These are phyloP conservation scores for Xylaria flabelliformis DNA, from an alignment of 495 filamentous ascomycete species.

Conservation along the genomic window DNA sequence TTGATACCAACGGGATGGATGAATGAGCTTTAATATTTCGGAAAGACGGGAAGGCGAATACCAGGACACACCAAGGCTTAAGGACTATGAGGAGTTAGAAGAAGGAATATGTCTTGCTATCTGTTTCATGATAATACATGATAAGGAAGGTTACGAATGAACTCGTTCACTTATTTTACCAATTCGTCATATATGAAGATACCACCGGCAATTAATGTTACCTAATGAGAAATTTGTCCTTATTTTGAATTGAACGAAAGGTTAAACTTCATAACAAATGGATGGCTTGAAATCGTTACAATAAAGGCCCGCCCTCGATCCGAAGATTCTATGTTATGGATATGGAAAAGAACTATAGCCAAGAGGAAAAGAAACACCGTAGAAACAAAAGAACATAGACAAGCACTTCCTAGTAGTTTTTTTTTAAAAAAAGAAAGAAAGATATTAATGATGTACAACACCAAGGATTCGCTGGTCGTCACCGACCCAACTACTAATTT, in stretches of 20 bases:
- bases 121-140: background rate
- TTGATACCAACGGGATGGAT: background rate
- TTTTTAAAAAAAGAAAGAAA: conserved; percentile 21
- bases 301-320: background rate
- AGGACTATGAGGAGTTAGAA: background rate
- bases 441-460: conserved; percentile 17
- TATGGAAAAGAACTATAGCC: background rate
- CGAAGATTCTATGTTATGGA: background rate
- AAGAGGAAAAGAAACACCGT: background rate
- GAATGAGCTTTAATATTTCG: background rate
- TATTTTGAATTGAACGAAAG: background rate
- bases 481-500: conserved; percentile 2
- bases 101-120: background rate
- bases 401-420: background rate
- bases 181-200: background rate
- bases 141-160: background rate
- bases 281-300: background rate
- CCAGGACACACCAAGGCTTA: background rate
- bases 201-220: background rate
- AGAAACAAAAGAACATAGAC: background rate
- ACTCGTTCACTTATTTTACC: background rate
- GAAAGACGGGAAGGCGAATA: background rate
- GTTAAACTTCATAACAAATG: background rate
- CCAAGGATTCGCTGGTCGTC: conserved; percentile 19
- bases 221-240: background rate